Conservation (phyloP, 805 yeast genomes). For the Yamadazyma takamatsuzukensis region DNA sequence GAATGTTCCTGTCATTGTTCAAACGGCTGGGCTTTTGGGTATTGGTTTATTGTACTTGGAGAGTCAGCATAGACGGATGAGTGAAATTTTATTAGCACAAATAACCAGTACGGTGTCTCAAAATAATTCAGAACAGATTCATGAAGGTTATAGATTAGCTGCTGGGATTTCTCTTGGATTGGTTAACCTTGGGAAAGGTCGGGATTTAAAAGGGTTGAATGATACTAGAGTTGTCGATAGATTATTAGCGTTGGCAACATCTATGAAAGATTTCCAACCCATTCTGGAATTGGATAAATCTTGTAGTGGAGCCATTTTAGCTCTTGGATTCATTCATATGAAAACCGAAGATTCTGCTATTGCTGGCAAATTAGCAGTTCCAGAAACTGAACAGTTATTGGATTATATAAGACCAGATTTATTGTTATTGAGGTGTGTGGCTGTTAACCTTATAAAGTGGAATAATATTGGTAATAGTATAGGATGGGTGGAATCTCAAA, state of each 20-base stretch:
- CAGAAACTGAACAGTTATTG: slow-evolving; percentile 53
- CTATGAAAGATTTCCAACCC: slow-evolving; percentile 62
- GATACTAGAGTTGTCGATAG: slow-evolving; percentile 64
- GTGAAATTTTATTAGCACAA: slow-evolving; percentile 72
- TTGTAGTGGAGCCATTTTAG: slow-evolving; percentile 71
- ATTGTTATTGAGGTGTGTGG: slow-evolving; percentile 60
- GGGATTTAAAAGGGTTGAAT: slow-evolving; percentile 51
- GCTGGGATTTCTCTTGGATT: slow-evolving; percentile 89
- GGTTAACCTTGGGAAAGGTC: slow-evolving; percentile 76
- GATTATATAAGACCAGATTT: slow-evolving; percentile 80
- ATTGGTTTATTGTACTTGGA: slow-evolving; percentile 79
- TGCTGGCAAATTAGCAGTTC: slow-evolving; percentile 60
- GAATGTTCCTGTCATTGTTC: slow-evolving; percentile 78
- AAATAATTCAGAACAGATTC: slow-evolving; percentile 54
- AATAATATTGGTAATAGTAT: slow-evolving; percentile 45
- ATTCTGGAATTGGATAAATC: slow-evolving; percentile 57
- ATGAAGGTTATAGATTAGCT: slow-evolving; percentile 79
- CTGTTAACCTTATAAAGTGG: slow-evolving; percentile 72
- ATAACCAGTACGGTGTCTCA: slow-evolving; percentile 50
- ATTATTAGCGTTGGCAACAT: slow-evolving; percentile 53
- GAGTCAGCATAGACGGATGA: slow-evolving; percentile 81
- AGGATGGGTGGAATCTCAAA: slow-evolving; percentile 55
- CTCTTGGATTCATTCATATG: slow-evolving; percentile 70
- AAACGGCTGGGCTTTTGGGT: slow-evolving; percentile 88
- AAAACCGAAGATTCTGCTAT: slow-evolving; percentile 58